Conservation (phyloP, 1,284 basidiomycete species). For the Volvariella volvacea region DNA sequence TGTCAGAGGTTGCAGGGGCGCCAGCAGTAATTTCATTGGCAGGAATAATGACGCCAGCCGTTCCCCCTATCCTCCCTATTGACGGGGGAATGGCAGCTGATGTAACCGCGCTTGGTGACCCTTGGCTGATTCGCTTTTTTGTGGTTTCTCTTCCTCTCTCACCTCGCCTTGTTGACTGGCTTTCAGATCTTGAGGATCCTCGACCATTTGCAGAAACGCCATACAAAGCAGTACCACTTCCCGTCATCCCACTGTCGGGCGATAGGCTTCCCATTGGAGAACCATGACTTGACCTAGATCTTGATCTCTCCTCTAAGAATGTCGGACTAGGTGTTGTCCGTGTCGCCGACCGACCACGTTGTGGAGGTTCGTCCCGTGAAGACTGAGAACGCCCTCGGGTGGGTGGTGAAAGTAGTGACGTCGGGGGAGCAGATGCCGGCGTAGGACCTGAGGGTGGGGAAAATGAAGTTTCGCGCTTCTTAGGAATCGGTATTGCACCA, state of each 20-base stretch:
- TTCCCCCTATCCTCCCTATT: too few relatives aligned
- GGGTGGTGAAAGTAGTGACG: conserved; percentile 10
- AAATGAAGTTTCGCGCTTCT: conserved; percentile 1
- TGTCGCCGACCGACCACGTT: conserved; percentile 12
- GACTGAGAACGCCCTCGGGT: background rate
- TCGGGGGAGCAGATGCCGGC: conserved; percentile 1
- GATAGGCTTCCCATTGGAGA: conserved; percentile 8
- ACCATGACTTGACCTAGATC: conserved; percentile 2
- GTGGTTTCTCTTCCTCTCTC: background rate
- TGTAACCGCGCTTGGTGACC: conserved; percentile 2
- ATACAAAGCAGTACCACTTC: background rate
- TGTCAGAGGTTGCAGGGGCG: too few relatives aligned
- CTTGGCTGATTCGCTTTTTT: background rate
- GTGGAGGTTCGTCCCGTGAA: background rate
- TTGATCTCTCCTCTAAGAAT: background rate
- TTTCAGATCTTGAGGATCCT: background rate
- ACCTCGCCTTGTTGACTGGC: too few relatives aligned
- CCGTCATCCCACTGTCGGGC: conserved; percentile 1
- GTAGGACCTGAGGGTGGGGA: conserved; percentile 5
- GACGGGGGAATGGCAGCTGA: conserved; percentile 3
- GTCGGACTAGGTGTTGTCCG: conserved; percentile 7
- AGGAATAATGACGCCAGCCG: too few relatives aligned
- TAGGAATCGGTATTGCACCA: conserved; percentile 12
- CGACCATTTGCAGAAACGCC: background rate
- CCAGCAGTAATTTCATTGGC: too few relatives aligned